A percentile compares a stretch with the other conserved stretches of the same genome.
phyloP scores from a whole-genome alignment of 2,329 filamentous ascomycete species.

The Pyrenophora tritici-repentis region DNA sequence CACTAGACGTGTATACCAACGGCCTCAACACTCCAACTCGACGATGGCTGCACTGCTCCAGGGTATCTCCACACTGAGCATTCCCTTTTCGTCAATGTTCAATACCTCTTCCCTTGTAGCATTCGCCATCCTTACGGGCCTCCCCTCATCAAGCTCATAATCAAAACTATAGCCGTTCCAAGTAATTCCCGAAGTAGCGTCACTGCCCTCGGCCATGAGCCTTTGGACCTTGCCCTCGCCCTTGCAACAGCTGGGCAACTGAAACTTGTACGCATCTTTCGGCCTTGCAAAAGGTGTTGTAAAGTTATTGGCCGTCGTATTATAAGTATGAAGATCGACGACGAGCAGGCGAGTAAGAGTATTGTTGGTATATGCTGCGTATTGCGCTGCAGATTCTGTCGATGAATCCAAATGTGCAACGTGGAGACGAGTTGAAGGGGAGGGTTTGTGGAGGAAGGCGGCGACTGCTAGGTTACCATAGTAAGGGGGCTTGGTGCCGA shows the following conservation, averaged over 20 bases:
- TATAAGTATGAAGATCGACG: constrained; percentile 62
- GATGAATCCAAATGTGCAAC: constrained; percentile 1
- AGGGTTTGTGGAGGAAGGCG: constrained; percentile 49
- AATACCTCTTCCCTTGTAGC: constrained; percentile 58
- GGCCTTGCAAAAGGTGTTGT: constrained; percentile 34
- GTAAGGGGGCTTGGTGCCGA: constrained; percentile 67
- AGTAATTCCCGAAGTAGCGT: constrained; percentile 65
- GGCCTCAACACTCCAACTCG: background rate
- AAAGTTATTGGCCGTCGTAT: constrained; percentile 9
- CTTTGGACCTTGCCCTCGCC: constrained; percentile 51
- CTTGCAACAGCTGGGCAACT: constrained; percentile 30
- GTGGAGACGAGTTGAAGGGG: background rate
- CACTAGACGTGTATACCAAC: background rate
- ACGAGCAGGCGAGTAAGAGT: constrained; percentile 57
- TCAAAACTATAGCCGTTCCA: constrained; percentile 68
- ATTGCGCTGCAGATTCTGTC: constrained; percentile 15
- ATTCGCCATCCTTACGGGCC: constrained; percentile 60
- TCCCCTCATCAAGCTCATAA: constrained; percentile 60
- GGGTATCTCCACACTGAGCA: background rate
- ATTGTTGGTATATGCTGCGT: constrained; percentile 60
- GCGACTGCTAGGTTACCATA: constrained; percentile 66
- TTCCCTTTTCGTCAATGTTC: constrained; percentile 21
- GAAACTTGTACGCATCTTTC: constrained; percentile 50
- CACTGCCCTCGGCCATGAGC: constrained; percentile 64
- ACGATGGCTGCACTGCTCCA: constrained; percentile 9